Percentiles rank a stretch among this genome's conserved stretches.
phyloP scores from a whole-genome alignment of 2,329 filamentous ascomycete species.

The Exophiala bonariae region DNA sequence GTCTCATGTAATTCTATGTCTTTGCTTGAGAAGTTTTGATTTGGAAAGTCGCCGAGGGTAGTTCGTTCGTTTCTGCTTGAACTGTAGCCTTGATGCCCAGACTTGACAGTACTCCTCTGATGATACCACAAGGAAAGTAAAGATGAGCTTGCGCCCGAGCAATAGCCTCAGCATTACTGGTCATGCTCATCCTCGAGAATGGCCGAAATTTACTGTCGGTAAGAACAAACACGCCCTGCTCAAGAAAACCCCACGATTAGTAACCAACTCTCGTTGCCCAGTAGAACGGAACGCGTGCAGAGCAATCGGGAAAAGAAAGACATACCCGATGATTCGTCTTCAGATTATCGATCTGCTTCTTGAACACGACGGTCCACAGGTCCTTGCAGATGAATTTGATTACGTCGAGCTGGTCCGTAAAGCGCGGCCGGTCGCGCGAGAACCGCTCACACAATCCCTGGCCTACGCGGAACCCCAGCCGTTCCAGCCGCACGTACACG shows the following conservation, averaged over 20 bases:
- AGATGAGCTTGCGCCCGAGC: slow-evolving; percentile 73
- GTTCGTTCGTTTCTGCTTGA: slow-evolving; percentile 82
- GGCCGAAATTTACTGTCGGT: slow-evolving; percentile 92
- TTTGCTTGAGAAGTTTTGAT: slow-evolving; percentile 67
- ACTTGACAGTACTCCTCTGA: slow-evolving; percentile 87
- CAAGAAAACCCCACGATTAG: slow-evolving; percentile 5
- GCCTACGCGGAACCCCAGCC: slow-evolving; percentile 85
- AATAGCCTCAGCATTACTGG: slow-evolving; percentile 71
- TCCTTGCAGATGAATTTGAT: slow-evolving; percentile 99
- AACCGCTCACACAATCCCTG: slow-evolving; percentile 85
- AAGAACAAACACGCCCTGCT: slow-evolving; percentile 86
- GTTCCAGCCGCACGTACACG: slow-evolving; percentile 80
- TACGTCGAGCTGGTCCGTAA: slow-evolving; percentile 87
- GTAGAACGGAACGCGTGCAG: not conserved
- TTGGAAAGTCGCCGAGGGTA: slow-evolving; percentile 90
- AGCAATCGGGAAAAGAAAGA: not conserved
- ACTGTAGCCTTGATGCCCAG: slow-evolving; percentile 90
- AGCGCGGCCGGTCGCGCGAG: slow-evolving; percentile 70
- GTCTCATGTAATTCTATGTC: slow-evolving; percentile 6
- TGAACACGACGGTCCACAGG: slow-evolving; percentile 89
- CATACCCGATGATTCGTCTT: slow-evolving; percentile 91
- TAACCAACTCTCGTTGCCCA: not conserved
- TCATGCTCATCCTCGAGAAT: slow-evolving; percentile 84
- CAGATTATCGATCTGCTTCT: slow-evolving; percentile 97
- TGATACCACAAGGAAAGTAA: slow-evolving; percentile 92